phyloP scores from a whole-genome alignment of 768 basidiomycete genomes.

The Phanerodontia chrysosporium region DNA sequence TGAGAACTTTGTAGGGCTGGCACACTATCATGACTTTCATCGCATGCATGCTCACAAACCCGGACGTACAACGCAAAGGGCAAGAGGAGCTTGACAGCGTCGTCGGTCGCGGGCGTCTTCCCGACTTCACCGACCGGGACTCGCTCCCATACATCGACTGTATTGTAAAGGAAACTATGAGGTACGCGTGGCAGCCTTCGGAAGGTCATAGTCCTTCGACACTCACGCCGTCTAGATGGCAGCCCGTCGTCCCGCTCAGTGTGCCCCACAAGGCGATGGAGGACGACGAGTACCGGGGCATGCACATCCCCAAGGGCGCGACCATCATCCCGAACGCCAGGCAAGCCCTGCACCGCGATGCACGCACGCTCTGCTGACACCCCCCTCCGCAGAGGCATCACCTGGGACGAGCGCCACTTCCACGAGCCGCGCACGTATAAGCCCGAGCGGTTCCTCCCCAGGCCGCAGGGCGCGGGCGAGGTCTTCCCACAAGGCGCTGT shows the following conservation, averaged over 20 bases:
- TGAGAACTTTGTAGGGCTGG: background rate
- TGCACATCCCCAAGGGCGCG: slow-evolving; percentile 37
- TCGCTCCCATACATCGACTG: slow-evolving; percentile 24
- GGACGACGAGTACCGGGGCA: slow-evolving; percentile 38
- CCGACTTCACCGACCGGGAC: slow-evolving; percentile 23
- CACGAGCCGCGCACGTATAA: slow-evolving; percentile 27
- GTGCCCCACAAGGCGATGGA: slow-evolving; percentile 35
- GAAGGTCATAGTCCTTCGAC: background rate
- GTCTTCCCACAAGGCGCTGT: background rate
- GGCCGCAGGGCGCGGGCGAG: slow-evolving; percentile 5
- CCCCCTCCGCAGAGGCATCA: background rate
- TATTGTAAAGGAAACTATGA: slow-evolving; percentile 17
- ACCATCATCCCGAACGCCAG: slow-evolving; percentile 39
- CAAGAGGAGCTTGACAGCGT: slow-evolving; percentile 26
- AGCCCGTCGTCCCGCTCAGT: slow-evolving; percentile 26
- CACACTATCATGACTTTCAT: slow-evolving; percentile 1
- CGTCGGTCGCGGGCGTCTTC: slow-evolving; percentile 24
- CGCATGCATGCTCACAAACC: slow-evolving; percentile 6
- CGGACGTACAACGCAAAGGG: slow-evolving; percentile 16
- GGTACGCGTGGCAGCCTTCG: background rate
- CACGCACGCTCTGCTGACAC: background rate
- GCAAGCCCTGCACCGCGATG: slow-evolving; percentile 27
- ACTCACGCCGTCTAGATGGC: slow-evolving; percentile 1
- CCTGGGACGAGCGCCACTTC: slow-evolving; percentile 28
- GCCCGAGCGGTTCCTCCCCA: slow-evolving; percentile 8